These are phyloP conservation scores for Sporobolomyces pararoseus DNA, from an alignment of 768 basidiomycete species.

Conservation along the genomic window DNA sequence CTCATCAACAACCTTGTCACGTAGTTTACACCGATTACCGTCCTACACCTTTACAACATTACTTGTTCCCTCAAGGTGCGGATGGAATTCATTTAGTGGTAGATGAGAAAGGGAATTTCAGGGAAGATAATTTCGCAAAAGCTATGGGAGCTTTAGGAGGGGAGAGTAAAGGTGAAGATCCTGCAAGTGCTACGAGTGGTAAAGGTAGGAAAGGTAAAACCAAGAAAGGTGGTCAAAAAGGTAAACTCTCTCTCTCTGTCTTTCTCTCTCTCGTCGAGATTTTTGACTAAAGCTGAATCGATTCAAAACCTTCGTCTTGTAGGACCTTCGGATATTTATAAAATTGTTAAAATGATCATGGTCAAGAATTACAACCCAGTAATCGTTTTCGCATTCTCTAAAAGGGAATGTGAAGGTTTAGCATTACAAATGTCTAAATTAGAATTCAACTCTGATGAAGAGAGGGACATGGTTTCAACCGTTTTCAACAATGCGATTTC, in stretches of 20 bases:
- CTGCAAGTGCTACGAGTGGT: conserved; percentile 77
- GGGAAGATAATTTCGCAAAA: conserved; percentile 95
- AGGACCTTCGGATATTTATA: conserved; percentile 91
- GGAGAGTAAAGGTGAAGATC: conserved; percentile 50
- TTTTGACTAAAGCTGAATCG: too few species aligned
- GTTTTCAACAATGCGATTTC: conserved; percentile 95
- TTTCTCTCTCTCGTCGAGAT: not conserved
- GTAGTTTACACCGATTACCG: conserved; percentile 99
- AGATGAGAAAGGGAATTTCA: conserved; percentile 96
- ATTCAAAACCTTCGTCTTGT: too few species aligned
- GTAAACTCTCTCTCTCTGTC: conserved; percentile 50
- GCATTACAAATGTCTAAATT: conserved; percentile 90
- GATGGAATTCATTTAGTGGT: conserved; percentile 97
- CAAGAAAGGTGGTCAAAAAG: conserved; percentile 87
- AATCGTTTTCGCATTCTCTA: conserved; percentile 97
- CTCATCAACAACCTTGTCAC: conserved; percentile 95
- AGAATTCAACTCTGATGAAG: conserved; percentile 88
- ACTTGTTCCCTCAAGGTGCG: conserved; percentile 92
- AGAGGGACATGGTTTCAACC: conserved; percentile 75
- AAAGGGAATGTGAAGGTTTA: conserved; percentile 91
- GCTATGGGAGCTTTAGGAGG: conserved; percentile 83
- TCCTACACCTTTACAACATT: conserved; percentile 95
- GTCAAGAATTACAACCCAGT: conserved; percentile 94
- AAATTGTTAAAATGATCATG: conserved; percentile 99
- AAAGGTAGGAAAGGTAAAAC: conserved; percentile 88